phyloP scores from a whole-genome alignment of 345 rosid genomes.

The Mangifera indica region DNA sequence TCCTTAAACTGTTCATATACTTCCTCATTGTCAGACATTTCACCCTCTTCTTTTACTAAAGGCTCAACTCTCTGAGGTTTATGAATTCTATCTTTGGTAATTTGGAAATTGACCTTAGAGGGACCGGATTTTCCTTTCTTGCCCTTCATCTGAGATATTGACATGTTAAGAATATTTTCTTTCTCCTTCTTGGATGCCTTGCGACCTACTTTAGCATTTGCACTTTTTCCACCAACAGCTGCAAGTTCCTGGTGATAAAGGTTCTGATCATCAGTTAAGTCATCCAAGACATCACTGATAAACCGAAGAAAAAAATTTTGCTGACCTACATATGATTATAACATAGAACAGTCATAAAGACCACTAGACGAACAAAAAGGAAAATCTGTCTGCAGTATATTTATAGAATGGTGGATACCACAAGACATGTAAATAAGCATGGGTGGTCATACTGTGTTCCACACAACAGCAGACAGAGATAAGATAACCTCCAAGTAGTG shows the following conservation, averaged over 20 bases:
- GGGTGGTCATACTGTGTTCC: too few species aligned
- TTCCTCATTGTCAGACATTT: slow-evolving; percentile 96
- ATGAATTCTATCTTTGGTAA: slow-evolving; percentile 50
- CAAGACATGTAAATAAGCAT: too few species aligned
- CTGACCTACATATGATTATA: neutral
- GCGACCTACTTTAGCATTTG: slow-evolving; percentile 61
- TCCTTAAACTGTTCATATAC: slow-evolving; percentile 96
- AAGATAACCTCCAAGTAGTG: too few species aligned
- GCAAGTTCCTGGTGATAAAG: slow-evolving; percentile 62
- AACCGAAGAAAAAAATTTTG: neutral
- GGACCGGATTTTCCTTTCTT: slow-evolving; percentile 57
- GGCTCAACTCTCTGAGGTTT: slow-evolving; percentile 67
- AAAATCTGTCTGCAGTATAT: too few species aligned
- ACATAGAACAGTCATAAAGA: neutral
- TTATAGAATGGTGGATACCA: too few species aligned
- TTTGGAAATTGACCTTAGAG: slow-evolving; percentile 35
- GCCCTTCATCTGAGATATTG: slow-evolving; percentile 47
- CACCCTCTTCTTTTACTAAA: slow-evolving; percentile 95
- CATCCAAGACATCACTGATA: slow-evolving; percentile 2
- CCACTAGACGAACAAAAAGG: neutral
- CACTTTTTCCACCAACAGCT: slow-evolving; percentile 71
- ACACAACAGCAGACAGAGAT: too few species aligned
- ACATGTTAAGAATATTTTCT: slow-evolving; percentile 46
- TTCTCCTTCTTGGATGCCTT: slow-evolving; percentile 67
- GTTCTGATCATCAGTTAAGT: slow-evolving; percentile 15